Evolutionary conservation across 345 rosid genomes (phyloP), one percentile per base, ranked within the genome.

Genomic region (Gossypium stocksii): DNA sequence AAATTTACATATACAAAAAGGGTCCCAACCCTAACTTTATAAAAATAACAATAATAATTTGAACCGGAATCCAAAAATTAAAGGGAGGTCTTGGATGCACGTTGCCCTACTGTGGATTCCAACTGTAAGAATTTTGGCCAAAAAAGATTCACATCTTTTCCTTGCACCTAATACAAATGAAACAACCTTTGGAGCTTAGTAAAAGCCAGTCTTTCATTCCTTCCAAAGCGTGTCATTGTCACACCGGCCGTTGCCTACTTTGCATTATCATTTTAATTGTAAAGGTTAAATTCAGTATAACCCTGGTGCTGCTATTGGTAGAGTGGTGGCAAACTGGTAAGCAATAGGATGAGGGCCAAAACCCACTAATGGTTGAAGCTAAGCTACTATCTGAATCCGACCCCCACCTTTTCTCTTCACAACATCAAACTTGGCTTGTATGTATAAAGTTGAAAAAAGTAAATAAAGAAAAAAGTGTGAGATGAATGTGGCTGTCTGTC

Each of bases 341-440:
- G 41, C 41, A 34, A 34, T 34, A 34, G 41, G 41, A 5, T 34
- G 41, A 34, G 7, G 41, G 41, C 41, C 7, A 5, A 34, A 34
- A 34, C 41, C 41, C 41, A 34, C 41, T 34, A 5, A 5, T 34
- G 7, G 7, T 34, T 34, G 7, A 34, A 34, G 41, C 41, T 34
- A 5, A 34, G 41, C 41, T 41, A 20, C 20, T 2, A 7, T 19
- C 25, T 64, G 56, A 45, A 67, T 46, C 56, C 14, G 71, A 46
- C 71, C 77, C 80, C 72, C 3, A n/a, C 1, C 19, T 3, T 11
- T 43, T 19, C 12, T 7, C 44, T 63, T 68, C 75, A 62, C 48
- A 78, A 70, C 71, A 19, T 54, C 71, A 52, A 66, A n/a, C 49
- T 45, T 66, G 74, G 67, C 22, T 67, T 46, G 22, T 68, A 15